Evolutionary conservation across 208 protist species (phyloP).

Genomic region (Wallacemonas sp.): DNA sequence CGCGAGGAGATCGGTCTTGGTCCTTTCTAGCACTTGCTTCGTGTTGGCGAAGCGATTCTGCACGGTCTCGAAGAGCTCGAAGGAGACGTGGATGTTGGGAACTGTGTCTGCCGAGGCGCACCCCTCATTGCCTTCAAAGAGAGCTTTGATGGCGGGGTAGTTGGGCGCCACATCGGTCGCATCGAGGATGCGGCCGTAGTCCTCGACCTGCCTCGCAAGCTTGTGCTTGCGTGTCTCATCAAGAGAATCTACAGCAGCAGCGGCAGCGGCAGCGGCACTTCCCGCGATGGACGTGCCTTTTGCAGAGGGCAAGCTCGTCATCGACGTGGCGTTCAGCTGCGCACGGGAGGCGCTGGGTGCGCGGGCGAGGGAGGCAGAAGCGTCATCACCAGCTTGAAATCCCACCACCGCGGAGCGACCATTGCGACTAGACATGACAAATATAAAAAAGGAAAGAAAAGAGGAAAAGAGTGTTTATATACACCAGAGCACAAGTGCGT

Average conservation of each 20-base stretch:
- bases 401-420: slow-evolving; percentile 9
- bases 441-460: neutral
- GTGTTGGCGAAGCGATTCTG: slow-evolving; percentile 78
- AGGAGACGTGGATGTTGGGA: slow-evolving; percentile 73
- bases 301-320: slow-evolving; percentile 7
- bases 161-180: slow-evolving; percentile 53
- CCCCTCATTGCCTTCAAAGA: slow-evolving; percentile 50
- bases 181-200: slow-evolving; percentile 73
- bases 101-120: slow-evolving; percentile 53
- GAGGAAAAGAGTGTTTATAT: neutral
- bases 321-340: neutral
- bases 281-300: too few relatives aligned
- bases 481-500: neutral
- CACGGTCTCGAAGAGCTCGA: slow-evolving; percentile 87
- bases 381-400: slow-evolving; percentile 1
- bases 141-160: slow-evolving; percentile 60
- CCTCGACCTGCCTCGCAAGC: slow-evolving; percentile 26
- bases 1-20: slow-evolving; percentile 56
- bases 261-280: neutral
- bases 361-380: neutral
- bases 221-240: slow-evolving; percentile 16
- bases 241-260: neutral
- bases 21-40: slow-evolving; percentile 70
- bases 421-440: neutral
- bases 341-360: too few relatives aligned